Conservation (phyloP, 2,329 filamentous ascomycete species). For the Mycogone perniciosa region DNA sequence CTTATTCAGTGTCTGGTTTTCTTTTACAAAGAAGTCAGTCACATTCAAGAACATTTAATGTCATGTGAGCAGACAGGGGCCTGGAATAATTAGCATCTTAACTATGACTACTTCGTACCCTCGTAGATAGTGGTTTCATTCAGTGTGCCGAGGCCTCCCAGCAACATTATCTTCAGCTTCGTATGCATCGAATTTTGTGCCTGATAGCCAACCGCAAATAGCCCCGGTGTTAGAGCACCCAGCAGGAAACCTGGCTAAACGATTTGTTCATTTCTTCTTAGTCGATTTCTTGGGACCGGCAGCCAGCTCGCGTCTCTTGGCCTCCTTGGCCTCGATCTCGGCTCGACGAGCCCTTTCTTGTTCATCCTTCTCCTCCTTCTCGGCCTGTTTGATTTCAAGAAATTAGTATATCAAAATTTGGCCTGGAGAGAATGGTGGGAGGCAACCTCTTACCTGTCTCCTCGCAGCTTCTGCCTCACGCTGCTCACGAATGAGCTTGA, state of each 20-base stretch:
- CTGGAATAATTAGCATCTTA: no score
- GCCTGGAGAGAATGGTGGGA: not conserved
- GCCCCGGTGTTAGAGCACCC: no score
- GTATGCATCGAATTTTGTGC: not conserved
- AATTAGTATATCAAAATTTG: not conserved
- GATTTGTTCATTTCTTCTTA: slow-evolving; percentile 37
- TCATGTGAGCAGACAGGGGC: no score
- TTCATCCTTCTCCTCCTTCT: slow-evolving; percentile 51
- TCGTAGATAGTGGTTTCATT: no score
- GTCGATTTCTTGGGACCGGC: slow-evolving; percentile 42
- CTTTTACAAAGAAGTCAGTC: no score
- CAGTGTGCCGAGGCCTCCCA: no score
- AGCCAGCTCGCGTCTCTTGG: slow-evolving; percentile 49
- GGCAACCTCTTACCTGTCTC: slow-evolving; percentile 60
- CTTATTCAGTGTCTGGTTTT: no score
- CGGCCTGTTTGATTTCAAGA: slow-evolving; percentile 36
- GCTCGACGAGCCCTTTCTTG: slow-evolving; percentile 41
- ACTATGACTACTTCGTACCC: no score
- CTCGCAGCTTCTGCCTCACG: slow-evolving; percentile 76
- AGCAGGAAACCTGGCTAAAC: not conserved
- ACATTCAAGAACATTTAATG: no score
- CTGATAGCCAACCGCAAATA: no score
- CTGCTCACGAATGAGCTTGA: slow-evolving; percentile 77
- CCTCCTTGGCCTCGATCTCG: slow-evolving; percentile 50
- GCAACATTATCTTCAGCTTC: not conserved